phyloP scores from a whole-genome alignment of 2,329 filamentous ascomycete genomes.

The Sporothrix mexicana region DNA sequence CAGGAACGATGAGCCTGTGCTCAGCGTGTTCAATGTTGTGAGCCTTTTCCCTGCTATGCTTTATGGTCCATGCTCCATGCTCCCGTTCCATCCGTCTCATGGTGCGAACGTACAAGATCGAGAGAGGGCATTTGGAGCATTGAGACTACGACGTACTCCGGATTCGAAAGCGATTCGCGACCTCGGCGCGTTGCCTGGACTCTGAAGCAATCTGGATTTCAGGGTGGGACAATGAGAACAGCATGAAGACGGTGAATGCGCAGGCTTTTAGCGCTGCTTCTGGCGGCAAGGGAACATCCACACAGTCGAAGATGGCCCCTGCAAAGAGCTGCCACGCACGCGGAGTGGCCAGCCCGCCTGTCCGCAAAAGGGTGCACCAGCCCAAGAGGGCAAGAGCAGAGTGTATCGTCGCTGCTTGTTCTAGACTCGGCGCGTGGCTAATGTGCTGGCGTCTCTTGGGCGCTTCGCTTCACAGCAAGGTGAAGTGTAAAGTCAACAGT shows the following conservation, averaged over 20 bases:
- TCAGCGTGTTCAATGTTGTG: background rate
- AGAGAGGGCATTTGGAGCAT: background rate
- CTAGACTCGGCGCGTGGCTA: slow-evolving; percentile 29
- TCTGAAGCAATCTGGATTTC: background rate
- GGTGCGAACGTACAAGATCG: background rate
- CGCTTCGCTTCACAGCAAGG: background rate
- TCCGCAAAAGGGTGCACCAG: background rate
- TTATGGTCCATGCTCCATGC: background rate
- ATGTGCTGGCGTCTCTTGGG: too few species aligned
- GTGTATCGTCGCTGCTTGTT: background rate
- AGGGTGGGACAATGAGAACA: background rate
- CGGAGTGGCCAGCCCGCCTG: slow-evolving; percentile 20
- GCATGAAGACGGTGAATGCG: background rate
- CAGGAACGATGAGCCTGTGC: slow-evolving; percentile 9
- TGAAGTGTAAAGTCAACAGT: background rate
- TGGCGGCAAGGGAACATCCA: slow-evolving; percentile 1
- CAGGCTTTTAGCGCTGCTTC: slow-evolving; percentile 1
- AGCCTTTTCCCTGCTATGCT: background rate
- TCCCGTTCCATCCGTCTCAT: slow-evolving; percentile 12
- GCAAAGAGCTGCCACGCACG: slow-evolving; percentile 1
- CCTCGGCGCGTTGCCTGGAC: background rate
- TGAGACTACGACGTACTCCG: too few species aligned
- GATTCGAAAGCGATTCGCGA: background rate
- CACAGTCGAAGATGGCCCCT: slow-evolving; percentile 5
- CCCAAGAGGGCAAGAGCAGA: slow-evolving; percentile 6